Evolutionary conservation across 164 flowering plant genomes (phyloP), one percentile per base, ranked within the genome.

Genomic region (Macadamia tetraphylla): DNA sequence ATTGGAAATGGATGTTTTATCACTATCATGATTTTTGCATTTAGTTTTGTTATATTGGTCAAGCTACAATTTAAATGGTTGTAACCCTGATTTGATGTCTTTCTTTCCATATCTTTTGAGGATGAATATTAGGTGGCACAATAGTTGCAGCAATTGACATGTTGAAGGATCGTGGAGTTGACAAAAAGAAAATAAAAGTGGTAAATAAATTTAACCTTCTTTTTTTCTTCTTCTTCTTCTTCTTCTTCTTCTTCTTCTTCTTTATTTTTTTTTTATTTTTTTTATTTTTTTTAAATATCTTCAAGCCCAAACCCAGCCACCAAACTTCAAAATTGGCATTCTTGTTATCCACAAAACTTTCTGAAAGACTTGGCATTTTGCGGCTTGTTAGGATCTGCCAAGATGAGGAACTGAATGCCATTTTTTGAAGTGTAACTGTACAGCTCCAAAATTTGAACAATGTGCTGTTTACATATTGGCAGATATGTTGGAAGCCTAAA

Each of bases 111-210:
- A 15, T 15, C 49, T 67, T 66, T 56, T 58, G 29, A n/a, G 67
- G 67, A 52, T 59, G 55, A 6, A 67, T 83, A 73, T 72, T 76
- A 94, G 98, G 98, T 76, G 94, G 94, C 68, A 94, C 97, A 56
- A 83, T 90, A 51, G 87, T 90, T 69, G 89, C 90, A 57, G 92
- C 98, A 51, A 57, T 95, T 51, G 76, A 83, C 58, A 78, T 92
- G 63, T 60, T 95, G 71, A 90, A 80, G 79, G 92, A 85, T 61
- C 87, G 87, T 57, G 96, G 96, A 49, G 80, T 85, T 68, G 85
- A 76, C 15, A 84, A 81, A 77, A 83, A 83, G 64, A 92, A 88
- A 76, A 91, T 94, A 44, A 91, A 86, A 91, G 96, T 94, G 96
- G 98, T 91, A 80, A 71, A 70, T 71, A 62, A 15, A 29, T 31